Evolutionary conservation across 176 grass and related monocot genomes (phyloP).

Genomic region (Cenchrus fungigraminus): DNA sequence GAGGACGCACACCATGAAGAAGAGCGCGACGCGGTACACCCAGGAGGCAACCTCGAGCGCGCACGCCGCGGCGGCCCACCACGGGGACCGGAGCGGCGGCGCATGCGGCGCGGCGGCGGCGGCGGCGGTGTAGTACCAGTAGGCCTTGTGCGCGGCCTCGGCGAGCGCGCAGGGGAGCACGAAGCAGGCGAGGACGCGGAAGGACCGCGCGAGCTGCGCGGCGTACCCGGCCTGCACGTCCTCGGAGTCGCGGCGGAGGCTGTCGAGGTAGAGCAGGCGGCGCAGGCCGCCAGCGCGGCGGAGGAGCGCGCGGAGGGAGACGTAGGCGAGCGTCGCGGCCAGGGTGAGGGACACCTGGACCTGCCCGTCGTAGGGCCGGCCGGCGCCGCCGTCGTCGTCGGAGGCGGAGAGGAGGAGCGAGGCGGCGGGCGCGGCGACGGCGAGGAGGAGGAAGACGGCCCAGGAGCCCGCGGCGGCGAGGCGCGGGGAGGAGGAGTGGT

Average conservation of each 20-base stretch:
- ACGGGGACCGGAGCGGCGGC: slow-evolving; percentile 25
- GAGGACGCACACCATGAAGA: slow-evolving; percentile 77
- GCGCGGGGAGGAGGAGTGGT: slow-evolving; percentile 41
- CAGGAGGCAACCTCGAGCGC: slow-evolving; percentile 65
- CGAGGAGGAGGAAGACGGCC: slow-evolving; percentile 54
- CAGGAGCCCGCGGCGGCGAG: slow-evolving; percentile 43
- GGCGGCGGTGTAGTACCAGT: slow-evolving; percentile 31
- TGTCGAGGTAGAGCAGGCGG: slow-evolving; percentile 73
- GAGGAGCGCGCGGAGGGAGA: slow-evolving; percentile 45
- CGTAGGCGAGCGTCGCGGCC: slow-evolving; percentile 45
- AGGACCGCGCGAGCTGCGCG: slow-evolving; percentile 55
- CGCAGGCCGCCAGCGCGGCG: slow-evolving; percentile 50
- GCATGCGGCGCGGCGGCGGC: not conserved
- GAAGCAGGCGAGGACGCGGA: slow-evolving; percentile 67
- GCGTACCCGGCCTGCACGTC: slow-evolving; percentile 58
- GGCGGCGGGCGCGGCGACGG: slow-evolving; percentile 26
- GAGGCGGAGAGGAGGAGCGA: not conserved
- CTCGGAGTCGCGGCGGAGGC: slow-evolving; percentile 59
- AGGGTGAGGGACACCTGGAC: slow-evolving; percentile 64
- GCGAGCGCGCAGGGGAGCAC: slow-evolving; percentile 55
- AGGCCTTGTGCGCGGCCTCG: slow-evolving; percentile 67
- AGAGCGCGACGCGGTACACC: slow-evolving; percentile 69
- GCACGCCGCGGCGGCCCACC: slow-evolving; percentile 46
- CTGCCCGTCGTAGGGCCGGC: slow-evolving; percentile 58
- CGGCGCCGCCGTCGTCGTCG: rapidly evolving